A percentile compares a stretch with the other conserved stretches of the same genome.
phyloP scores from a whole-genome alignment of 225 moss, liverwort and hornwort species.

The Rhytidiadelphus loreus region DNA sequence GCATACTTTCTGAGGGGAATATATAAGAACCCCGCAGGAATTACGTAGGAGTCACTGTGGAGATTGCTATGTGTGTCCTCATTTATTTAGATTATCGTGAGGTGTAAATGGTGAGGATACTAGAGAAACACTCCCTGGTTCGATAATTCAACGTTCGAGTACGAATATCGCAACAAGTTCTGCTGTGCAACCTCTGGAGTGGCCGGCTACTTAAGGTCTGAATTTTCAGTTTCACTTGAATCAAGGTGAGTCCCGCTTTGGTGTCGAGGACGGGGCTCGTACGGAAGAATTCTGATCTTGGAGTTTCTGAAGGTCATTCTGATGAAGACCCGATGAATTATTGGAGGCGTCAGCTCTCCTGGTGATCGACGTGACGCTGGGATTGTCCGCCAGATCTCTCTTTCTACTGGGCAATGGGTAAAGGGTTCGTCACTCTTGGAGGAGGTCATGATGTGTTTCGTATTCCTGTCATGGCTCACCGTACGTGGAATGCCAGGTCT shows the following conservation, averaged over 20 bases:
- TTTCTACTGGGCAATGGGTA: not conserved
- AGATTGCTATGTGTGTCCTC: not conserved
- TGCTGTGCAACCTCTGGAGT: not conserved
- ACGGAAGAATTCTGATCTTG: not conserved
- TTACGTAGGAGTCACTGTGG: not conserved
- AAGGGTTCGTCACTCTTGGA: not conserved
- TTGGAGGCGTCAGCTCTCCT: too few relatives aligned
- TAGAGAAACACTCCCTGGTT: not conserved
- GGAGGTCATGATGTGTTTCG: too few relatives aligned
- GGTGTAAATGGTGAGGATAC: not conserved
- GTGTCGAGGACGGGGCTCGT: not conserved
- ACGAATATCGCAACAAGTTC: not conserved
- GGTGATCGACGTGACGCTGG: not conserved
- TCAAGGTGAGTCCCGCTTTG: not conserved
- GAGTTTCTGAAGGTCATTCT: not conserved
- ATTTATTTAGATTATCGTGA: not conserved
- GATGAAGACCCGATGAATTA: accelerated
- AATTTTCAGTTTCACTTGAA: too few relatives aligned
- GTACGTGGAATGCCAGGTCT: not conserved
- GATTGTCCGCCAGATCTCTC: not conserved
- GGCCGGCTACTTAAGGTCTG: not conserved
- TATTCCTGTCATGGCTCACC: not conserved
- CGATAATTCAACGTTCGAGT: accelerated
- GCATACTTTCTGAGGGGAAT: not conserved
- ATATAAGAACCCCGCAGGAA: not conserved